A percentile compares a stretch with the other conserved stretches of the same genome.
phyloP scores from a whole-genome alignment of 169 alveolate species.

The Plasmodium fragile region DNA sequence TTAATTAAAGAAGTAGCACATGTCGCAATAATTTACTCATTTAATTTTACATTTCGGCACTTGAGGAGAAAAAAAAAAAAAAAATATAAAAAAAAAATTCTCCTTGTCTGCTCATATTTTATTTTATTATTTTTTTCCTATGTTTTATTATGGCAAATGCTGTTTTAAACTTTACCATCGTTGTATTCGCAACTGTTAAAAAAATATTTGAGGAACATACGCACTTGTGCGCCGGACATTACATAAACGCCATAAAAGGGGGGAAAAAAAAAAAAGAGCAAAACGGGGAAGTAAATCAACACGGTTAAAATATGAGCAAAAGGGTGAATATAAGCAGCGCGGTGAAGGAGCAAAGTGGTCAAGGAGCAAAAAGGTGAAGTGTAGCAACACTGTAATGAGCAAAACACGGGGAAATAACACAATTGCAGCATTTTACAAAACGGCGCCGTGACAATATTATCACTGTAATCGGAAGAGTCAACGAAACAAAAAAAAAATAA shows the following conservation, averaged over 20 bases:
- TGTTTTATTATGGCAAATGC: not conserved
- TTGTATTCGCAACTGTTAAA: constrained; percentile 4
- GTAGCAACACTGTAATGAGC: too few relatives aligned
- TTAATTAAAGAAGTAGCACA: not conserved
- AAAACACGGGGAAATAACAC: too few relatives aligned
- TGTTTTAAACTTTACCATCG: not conserved
- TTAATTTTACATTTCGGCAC: not conserved
- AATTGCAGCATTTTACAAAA: too few relatives aligned
- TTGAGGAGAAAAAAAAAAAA: not conserved
- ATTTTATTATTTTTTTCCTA: not conserved
- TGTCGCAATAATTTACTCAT: not conserved
- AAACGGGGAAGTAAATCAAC: not conserved
- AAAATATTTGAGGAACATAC: not conserved
- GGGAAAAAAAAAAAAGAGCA: not conserved
- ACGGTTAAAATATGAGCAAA: too few relatives aligned
- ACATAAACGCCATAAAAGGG: not conserved
- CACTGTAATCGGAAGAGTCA: not conserved
- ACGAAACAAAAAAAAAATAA: not conserved
- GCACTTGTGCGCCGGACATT: not conserved
- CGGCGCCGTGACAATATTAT: not conserved
- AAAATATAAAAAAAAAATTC: not conserved
- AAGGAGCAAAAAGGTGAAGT: too few relatives aligned
- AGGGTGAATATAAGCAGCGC: too few relatives aligned
- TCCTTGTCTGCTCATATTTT: not conserved
- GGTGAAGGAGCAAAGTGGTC: too few relatives aligned